Evolutionary conservation across 805 yeast genomes (phyloP), one percentile per base, ranked within the genome.

Genomic region (Candida tammaniensis): DNA sequence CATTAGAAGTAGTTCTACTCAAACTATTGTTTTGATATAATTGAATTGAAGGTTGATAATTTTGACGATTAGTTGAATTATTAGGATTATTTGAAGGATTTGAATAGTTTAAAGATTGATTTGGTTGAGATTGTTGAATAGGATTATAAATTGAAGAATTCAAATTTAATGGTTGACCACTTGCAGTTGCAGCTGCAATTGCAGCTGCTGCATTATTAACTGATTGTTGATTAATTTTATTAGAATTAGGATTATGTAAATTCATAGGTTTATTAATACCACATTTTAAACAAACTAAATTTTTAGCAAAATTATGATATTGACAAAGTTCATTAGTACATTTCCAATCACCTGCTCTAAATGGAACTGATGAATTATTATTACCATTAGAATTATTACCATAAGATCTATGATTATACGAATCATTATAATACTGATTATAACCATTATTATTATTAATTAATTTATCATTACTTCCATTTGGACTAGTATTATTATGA

Each of bases 271-370:
- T 76, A 28, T 89, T 80, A 1, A 86, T 83, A 4, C 95, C 94
- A 62, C 97, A 88, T 55, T 91, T 81, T 54, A 88, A 70, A 55
- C 97, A 88, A 38, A 81, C 78, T 38, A 86, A 68, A 57, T 88
- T 88, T 52, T 88, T 88, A 3, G 96, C 96, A 68, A 88, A 88
- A 57, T 88, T 88, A 59, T 88, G 96, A 57, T 89, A 89, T 21
- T 79, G 72, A 57, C 96, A 89, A 17, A 75, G 68, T 36, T 82
- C 89, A 43, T 75, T 78, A 17, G 76, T 68, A 65, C 96, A 89
- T 58, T 87, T 88, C 96, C 96, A 89, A 61, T 88, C 97, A 33
- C 96, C 96, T 3, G 96, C 96, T 49, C 97, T 74, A 61, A 89
- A 89, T 19, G 96, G 96, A n/a, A 89, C 94, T 48, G 77, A 72